Conservation (phyloP, 352 stramenopile genomes). For the Thalassiosira sp. region DNA sequence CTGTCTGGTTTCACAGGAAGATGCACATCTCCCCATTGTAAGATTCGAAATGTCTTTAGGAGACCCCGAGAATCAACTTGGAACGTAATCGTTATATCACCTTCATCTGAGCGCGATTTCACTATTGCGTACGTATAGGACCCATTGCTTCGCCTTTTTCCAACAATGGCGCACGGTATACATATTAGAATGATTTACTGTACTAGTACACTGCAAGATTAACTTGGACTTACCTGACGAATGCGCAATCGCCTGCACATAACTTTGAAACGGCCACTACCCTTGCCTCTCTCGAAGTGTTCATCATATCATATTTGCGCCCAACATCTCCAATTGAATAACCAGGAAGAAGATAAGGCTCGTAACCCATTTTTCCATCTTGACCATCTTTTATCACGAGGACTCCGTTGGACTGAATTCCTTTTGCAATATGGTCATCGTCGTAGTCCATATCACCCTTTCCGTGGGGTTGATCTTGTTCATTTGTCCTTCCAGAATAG, state of each 20-base stretch:
- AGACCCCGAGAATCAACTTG: neutral
- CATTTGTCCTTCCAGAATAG: neutral
- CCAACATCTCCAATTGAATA: constrained; percentile 13
- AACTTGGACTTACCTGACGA: too few relatives aligned
- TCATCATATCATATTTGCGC: neutral
- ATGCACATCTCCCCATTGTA: neutral
- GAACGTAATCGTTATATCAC: neutral
- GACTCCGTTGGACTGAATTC: neutral
- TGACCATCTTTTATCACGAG: neutral
- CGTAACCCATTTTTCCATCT: neutral
- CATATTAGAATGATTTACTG: too few relatives aligned
- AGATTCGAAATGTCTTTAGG: neutral
- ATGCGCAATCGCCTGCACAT: constrained; percentile 5
- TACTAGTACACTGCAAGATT: too few relatives aligned
- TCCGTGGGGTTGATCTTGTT: neutral
- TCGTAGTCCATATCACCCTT: constrained; percentile 2
- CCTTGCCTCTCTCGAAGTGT: neutral
- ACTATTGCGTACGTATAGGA: constrained; percentile 5
- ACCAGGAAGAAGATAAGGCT: neutral
- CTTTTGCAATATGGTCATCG: neutral
- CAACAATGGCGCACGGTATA: too few relatives aligned
- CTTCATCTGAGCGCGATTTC: neutral
- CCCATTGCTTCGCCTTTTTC: neutral
- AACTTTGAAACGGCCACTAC: neutral
- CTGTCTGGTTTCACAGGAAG: neutral